Evolutionary conservation across 2,329 filamentous ascomycete species (phyloP), one percentile per base, ranked within the genome.

Genomic region (Alternaria ventricosa): DNA sequence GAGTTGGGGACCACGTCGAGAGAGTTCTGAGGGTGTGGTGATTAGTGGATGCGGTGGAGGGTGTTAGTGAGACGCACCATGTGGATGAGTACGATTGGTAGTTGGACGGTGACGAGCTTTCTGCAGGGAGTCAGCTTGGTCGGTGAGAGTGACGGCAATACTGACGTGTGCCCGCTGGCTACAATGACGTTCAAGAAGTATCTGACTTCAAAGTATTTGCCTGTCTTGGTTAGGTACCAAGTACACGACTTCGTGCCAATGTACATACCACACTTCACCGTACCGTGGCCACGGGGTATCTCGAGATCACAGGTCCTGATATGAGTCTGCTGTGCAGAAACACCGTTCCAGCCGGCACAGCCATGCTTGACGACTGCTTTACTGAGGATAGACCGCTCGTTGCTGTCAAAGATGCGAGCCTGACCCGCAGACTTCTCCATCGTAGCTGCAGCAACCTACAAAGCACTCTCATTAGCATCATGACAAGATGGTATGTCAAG

Each of bases 181-280:
- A 83, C 79, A 20, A 83, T 78, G 18, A 87, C 78, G 60, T 86
- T 87, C 22, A 87, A 75, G 60, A 87, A 87, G 69, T 85, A 87
- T 20, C 85, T 81, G 15, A 87, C 84, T 75, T 87, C 86, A 60
- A 87, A 87, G 70, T 83, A 87, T 71, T 86, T 85, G 20, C 85
- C 83, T 80, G 6, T 27, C n/a, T 10, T 36, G n/a, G 49, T 70
- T 64, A 68, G 67, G 15, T 3, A 28, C 1, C 12, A 9, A 12
- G 53, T 45, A 5, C 55, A 22, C 8, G 23, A 55, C 50, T 9
- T 12, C 5, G 41, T n/a, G 28, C 51, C 55, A 13, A 43, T 27
- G 8, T 53, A 65, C 61, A 44, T 74, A 81, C 82, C 84, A 69
- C 83, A 85, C 54, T 84, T 83, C 4, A 86, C 81, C 3, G 84